phyloP scores from a whole-genome alignment of 2,329 filamentous ascomycete genomes.

The Xylaria sp. region DNA sequence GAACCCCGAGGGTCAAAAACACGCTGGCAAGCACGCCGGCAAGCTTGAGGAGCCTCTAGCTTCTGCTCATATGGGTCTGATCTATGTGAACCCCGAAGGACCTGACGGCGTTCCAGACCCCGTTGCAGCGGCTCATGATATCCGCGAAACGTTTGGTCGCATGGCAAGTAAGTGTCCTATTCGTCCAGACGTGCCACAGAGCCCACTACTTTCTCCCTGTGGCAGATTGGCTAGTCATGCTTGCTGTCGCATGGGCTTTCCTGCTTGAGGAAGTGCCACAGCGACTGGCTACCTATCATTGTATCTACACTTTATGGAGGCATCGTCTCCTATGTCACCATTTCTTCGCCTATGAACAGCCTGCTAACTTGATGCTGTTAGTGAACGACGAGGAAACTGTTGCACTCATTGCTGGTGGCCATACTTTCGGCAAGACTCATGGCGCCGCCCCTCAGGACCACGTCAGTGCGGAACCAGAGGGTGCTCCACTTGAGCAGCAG shows the following conservation, averaged over 20 bases:
- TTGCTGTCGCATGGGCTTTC: not conserved
- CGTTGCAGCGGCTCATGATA: constrained; percentile 74
- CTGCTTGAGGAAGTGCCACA: not conserved
- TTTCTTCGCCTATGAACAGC: not conserved
- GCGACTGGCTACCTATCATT: not conserved
- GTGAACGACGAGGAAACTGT: constrained; percentile 85
- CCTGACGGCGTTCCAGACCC: constrained; percentile 79
- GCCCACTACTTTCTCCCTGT: not conserved
- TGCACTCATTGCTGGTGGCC: constrained; percentile 80
- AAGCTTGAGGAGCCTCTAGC: constrained; percentile 75
- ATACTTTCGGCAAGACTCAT: constrained; percentile 85
- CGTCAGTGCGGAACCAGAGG: constrained; percentile 75
- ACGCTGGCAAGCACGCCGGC: constrained; percentile 70
- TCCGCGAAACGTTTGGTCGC: constrained; percentile 78
- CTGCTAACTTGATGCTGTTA: constrained; percentile 19
- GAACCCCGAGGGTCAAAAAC: constrained; percentile 58
- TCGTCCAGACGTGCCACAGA: no score
- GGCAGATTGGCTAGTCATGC: not conserved
- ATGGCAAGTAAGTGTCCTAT: constrained; percentile 68
- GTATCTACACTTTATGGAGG: not conserved
- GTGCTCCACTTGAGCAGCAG: constrained; percentile 70
- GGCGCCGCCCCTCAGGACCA: constrained; percentile 73
- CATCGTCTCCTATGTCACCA: not conserved
- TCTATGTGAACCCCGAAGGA: constrained; percentile 85
- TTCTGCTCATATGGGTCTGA: constrained; percentile 79